Evolutionary conservation across 441 rosid genomes (phyloP).

Genomic region (Daphne laureola): DNA sequence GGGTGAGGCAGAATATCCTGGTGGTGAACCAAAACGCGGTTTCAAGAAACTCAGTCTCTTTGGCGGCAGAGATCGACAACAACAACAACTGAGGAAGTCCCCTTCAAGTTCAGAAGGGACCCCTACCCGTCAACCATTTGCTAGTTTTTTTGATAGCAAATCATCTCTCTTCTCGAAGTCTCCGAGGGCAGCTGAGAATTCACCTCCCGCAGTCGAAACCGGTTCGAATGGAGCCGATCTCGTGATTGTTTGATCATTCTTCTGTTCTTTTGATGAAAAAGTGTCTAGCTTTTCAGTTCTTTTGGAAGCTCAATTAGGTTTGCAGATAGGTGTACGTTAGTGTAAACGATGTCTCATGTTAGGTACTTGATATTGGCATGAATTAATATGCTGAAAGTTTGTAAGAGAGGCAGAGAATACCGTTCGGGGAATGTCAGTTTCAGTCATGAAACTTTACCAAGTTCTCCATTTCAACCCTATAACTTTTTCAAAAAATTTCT

Average conservation of each 20-base stretch:
- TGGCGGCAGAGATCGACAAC: slow-evolving; percentile 27
- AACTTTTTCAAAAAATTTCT: too few relatives aligned
- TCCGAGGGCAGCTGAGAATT: slow-evolving; percentile 31
- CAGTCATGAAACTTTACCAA: too few relatives aligned
- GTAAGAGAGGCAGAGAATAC: too few relatives aligned
- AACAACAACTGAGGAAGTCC: slow-evolving; percentile 15
- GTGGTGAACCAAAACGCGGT: slow-evolving; percentile 21
- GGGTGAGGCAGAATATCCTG: slow-evolving; percentile 7
- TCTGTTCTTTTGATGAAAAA: too few relatives aligned
- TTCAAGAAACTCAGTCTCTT: slow-evolving; percentile 33
- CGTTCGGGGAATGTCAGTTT: too few relatives aligned
- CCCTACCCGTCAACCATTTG: slow-evolving; percentile 30
- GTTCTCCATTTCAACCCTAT: too few relatives aligned
- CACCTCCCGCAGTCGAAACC: slow-evolving; percentile 1
- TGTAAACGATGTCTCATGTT: slow-evolving; percentile 2
- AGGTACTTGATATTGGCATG: neutral
- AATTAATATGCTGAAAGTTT: neutral
- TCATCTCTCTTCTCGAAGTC: slow-evolving; percentile 40
- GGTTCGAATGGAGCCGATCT: slow-evolving; percentile 32
- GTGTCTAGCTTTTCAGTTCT: neutral
- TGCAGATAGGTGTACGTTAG: slow-evolving; percentile 34
- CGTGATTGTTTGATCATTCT: slow-evolving; percentile 25
- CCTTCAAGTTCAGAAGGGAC: slow-evolving; percentile 19
- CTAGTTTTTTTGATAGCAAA: slow-evolving; percentile 47
- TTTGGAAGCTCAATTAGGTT: slow-evolving; percentile 4